A percentile compares a stretch with the other conserved stretches of the same genome.
These are phyloP conservation scores for Rossbeevera mucosa DNA, from an alignment of 768 basidiomycete species.

Conservation along the genomic window DNA sequence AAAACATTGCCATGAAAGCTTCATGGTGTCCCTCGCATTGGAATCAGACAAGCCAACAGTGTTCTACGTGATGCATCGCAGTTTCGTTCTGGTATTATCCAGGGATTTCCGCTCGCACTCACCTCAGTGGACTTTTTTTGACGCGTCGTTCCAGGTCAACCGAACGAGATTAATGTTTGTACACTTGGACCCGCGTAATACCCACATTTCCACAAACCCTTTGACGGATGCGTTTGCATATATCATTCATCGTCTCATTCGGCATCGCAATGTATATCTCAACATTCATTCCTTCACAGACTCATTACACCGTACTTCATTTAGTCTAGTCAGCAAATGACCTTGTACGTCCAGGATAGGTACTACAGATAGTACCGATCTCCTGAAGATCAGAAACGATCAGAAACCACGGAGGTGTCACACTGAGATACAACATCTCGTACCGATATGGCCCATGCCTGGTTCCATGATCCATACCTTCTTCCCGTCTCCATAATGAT, in stretches of 20 bases:
- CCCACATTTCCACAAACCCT: neutral
- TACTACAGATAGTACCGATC: constrained; percentile 39
- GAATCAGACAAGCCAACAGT: constrained; percentile 70
- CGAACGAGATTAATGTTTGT: constrained; percentile 19
- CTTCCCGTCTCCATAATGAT: constrained; percentile 44
- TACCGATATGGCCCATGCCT: constrained; percentile 87
- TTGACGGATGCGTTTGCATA: neutral
- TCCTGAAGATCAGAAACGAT: constrained; percentile 20
- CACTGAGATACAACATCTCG: constrained; percentile 9
- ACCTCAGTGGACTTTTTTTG: neutral
- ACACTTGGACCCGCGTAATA: constrained; percentile 2
- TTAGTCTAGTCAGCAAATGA: constrained; percentile 4
- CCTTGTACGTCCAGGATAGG: neutral
- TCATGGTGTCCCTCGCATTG: constrained; percentile 78
- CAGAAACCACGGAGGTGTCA: neutral
- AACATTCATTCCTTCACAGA: constrained; percentile 11
- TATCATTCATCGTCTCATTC: constrained; percentile 4
- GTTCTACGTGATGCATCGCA: constrained; percentile 67
- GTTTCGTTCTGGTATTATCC: constrained; percentile 65
- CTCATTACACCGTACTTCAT: neutral
- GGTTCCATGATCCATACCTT: constrained; percentile 84
- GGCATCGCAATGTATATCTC: constrained; percentile 13
- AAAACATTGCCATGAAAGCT: constrained; percentile 37
- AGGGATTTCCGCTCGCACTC: constrained; percentile 16
- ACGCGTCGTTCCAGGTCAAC: constrained; percentile 19